Percentiles rank a stretch among this genome's conserved stretches.
phyloP scores from a whole-genome alignment of 2,329 filamentous ascomycete species.

The Phaeosphaeria sp. region DNA sequence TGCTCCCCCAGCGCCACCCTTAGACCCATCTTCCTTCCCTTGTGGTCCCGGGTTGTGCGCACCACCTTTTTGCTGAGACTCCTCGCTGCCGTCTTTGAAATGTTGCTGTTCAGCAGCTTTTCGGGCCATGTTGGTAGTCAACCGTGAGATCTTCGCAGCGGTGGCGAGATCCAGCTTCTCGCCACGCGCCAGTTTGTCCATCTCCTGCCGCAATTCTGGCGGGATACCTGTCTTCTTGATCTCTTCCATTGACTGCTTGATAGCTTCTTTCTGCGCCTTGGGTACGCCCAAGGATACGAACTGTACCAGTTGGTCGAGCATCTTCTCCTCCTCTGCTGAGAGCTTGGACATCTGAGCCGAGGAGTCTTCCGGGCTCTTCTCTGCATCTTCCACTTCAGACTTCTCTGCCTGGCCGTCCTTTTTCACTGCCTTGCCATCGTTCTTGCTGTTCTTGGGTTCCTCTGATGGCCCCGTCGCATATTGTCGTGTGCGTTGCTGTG shows the following conservation, averaged over 20 bases:
- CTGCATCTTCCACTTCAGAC: conserved; percentile 38
- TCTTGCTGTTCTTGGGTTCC: conserved; percentile 41
- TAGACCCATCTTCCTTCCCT: neutral
- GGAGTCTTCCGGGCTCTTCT: conserved; percentile 48
- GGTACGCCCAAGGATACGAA: conserved; percentile 66
- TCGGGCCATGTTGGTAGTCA: conserved; percentile 64
- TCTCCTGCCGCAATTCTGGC: conserved; percentile 68
- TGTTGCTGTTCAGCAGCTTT: conserved; percentile 53
- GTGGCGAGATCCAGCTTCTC: conserved; percentile 59
- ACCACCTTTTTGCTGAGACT: conserved; percentile 50
- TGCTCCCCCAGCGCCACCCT: conserved; percentile 22
- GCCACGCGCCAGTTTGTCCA: conserved; percentile 61
- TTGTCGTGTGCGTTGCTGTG: conserved; percentile 51
- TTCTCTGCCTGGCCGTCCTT: conserved; percentile 41
- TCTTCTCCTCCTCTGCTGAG: conserved; percentile 62
- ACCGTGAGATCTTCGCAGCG: conserved; percentile 65
- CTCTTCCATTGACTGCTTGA: conserved; percentile 66
- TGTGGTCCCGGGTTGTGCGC: neutral
- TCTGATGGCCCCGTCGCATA: conserved; percentile 50
- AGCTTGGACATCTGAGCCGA: conserved; percentile 54
- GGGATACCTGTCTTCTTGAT: conserved; percentile 75
- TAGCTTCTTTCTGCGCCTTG: conserved; percentile 63
- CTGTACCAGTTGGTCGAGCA: conserved; percentile 63
- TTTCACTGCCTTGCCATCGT: conserved; percentile 33
- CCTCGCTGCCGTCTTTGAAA: conserved; percentile 29